These are phyloP conservation scores for Halocafeteria seosinensis DNA, from an alignment of 108 stramenopile species.

Conservation along the genomic window DNA sequence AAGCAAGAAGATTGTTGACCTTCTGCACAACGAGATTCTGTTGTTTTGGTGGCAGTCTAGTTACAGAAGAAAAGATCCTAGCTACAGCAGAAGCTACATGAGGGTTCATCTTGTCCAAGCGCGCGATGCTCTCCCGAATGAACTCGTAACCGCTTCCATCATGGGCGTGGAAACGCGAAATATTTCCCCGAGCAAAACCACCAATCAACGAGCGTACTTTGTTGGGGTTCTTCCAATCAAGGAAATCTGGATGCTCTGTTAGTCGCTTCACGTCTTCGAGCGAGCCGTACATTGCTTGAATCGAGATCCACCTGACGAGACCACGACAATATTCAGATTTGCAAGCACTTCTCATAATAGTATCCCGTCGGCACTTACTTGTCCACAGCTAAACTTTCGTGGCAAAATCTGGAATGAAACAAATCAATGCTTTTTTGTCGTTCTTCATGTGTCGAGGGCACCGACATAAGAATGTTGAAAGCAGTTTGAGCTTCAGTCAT, in stretches of 20 bases:
- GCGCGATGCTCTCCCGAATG: slow-evolving; percentile 51
- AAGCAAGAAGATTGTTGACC: slow-evolving; percentile 42
- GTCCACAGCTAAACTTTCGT: slow-evolving; percentile 44
- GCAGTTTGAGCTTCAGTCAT: slow-evolving; percentile 85
- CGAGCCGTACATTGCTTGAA: not conserved
- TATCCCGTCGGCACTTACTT: too few relatives aligned
- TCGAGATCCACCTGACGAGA: slow-evolving; percentile 34
- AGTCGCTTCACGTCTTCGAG: slow-evolving; percentile 13
- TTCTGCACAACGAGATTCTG: slow-evolving; percentile 57
- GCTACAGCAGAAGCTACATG: slow-evolving; percentile 66
- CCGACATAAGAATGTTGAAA: slow-evolving; percentile 44
- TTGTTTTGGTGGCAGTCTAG: not conserved
- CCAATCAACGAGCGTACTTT: slow-evolving; percentile 59
- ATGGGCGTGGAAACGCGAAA: slow-evolving; percentile 58
- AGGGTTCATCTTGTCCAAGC: slow-evolving; percentile 68
- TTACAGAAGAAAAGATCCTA: slow-evolving; percentile 31
- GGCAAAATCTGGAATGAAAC: slow-evolving; percentile 51
- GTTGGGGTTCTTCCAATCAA: slow-evolving; percentile 72
- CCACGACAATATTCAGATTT: slow-evolving; percentile 46
- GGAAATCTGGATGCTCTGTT: slow-evolving; percentile 63
- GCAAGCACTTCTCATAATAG: slow-evolving; percentile 61
- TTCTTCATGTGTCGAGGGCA: slow-evolving; percentile 41
- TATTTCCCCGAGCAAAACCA: slow-evolving; percentile 53
- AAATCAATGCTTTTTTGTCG: slow-evolving; percentile 51
- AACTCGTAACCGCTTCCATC: slow-evolving; percentile 67